Base-by-base conservation (phyloP, 2,329 filamentous ascomycete species). In the Paecilomyces fulvus region DNA sequence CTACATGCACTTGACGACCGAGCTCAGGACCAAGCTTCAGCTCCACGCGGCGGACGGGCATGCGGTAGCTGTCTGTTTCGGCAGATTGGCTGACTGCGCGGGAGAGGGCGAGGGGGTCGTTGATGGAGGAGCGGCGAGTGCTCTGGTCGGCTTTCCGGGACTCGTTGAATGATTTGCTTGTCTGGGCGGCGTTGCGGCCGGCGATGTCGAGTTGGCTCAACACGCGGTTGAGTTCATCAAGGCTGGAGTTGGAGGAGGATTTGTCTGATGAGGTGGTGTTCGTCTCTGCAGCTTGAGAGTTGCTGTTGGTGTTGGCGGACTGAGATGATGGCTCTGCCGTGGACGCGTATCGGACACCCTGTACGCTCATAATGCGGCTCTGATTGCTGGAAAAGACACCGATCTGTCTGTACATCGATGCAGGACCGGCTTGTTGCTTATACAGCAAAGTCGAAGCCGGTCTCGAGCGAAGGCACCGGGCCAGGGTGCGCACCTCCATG, bases 11-110 rank as follows among this genome's bases (percentile, higher is more conserved):
- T 60, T 72, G 67, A 1, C 71, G 70, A 21, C 71, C 71, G 23
- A 74, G 66, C 30, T 64, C 63, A n/a, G 71, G 68, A 3, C 70
- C 70, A 23, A 73, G 63, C 61, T 73, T 73, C 51, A 72, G 55
- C 46, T 71, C 66, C 20, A 68, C 58, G 53, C 64, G 66, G n/a
- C 64, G 66, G 30, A 57, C 30, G 5, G 64, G 61, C 2, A 55
- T 55, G 11, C 61, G 57, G 52, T 62, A 56, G 30, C 58, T 62
- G 25, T 65, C 60, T 21, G 59, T 58, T 25, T 53, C 54, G 20
- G 61, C 58, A 49, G 62, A 59, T 30, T 55, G 20, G 52, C 61
- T 58, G 23, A 67, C 63, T 11, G 61, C 59, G 33, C 62, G 61
- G 23, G 65, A 60, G 54, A 66, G 56, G 1, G 62, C 56, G 37